Evolutionary conservation across 306 rosid genomes (phyloP).

Genomic region (Hylodesmum podocarpum): DNA sequence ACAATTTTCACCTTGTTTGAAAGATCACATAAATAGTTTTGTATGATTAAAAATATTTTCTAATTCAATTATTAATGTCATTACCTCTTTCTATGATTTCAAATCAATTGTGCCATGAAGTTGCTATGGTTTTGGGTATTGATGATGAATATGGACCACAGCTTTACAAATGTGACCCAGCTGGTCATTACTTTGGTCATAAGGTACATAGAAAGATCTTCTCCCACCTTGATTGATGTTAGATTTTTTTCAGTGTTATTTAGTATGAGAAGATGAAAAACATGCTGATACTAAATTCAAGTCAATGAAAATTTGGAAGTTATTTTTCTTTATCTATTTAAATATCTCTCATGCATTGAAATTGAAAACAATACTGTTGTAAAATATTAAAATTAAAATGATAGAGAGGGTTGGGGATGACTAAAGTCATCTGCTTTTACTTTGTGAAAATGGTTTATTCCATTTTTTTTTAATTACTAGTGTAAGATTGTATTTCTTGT

Average conservation of each 20-base stretch:
- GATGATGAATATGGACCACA: conserved; percentile 90
- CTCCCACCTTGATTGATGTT: background rate
- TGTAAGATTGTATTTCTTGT: background rate
- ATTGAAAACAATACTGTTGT: no score
- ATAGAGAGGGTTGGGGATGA: background rate
- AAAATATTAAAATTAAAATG: background rate
- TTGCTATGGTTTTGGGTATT: conserved; percentile 95
- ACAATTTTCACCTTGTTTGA: background rate
- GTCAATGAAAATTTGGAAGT: background rate
- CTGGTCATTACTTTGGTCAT: conserved; percentile 99
- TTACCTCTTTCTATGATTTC: conserved; percentile 9
- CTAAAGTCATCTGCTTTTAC: background rate
- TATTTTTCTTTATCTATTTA: background rate
- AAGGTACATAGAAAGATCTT: conserved; percentile 58
- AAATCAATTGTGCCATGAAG: conserved; percentile 45
- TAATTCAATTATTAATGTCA: conserved; percentile 26
- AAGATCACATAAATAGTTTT: conserved; percentile 10
- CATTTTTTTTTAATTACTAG: background rate
- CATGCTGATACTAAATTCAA: background rate
- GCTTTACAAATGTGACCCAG: conserved; percentile 95
- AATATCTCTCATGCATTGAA: background rate
- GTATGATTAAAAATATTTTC: background rate
- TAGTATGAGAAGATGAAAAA: conserved; percentile 5
- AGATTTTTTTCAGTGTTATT: background rate
- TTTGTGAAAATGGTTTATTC: conserved; percentile 5